Percentiles rank a stretch among this genome's conserved stretches.
These are phyloP conservation scores for Solanum ossicruentum DNA, from an alignment of 257 asterid genomes.

Conservation along the genomic window DNA sequence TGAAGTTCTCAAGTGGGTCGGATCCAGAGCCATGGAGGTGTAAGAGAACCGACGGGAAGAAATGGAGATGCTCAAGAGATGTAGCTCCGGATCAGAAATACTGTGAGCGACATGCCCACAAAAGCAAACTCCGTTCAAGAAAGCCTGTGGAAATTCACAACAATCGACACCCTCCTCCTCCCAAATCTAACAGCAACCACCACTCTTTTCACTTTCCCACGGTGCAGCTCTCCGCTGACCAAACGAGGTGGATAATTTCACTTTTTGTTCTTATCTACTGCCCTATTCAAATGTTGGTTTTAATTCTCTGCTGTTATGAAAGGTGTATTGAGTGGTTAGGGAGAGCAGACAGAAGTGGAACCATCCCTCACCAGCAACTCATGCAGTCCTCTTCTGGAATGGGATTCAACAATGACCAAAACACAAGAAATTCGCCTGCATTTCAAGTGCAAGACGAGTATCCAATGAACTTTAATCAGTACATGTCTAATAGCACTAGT, in stretches of 20 bases:
- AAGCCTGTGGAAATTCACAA: slow-evolving; percentile 28
- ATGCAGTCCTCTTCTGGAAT: slow-evolving; percentile 6
- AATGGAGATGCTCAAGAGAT: slow-evolving; percentile 50
- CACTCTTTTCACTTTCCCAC: slow-evolving; percentile 7
- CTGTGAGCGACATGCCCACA: slow-evolving; percentile 25
- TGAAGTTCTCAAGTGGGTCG: slow-evolving; percentile 30
- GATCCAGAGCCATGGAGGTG: slow-evolving; percentile 80
- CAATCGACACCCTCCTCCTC: background rate
- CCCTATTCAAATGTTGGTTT: no score
- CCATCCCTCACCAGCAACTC: slow-evolving; percentile 12
- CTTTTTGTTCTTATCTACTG: slow-evolving; percentile 16
- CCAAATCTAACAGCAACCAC: background rate
- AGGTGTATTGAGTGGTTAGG: slow-evolving; percentile 42
- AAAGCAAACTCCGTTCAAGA: slow-evolving; percentile 26
- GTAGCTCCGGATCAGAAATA: slow-evolving; percentile 18
- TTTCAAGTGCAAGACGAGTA: slow-evolving; percentile 7
- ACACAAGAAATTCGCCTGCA: background rate
- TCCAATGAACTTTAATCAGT: slow-evolving; percentile 6
- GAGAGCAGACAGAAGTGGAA: slow-evolving; percentile 21
- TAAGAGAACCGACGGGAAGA: slow-evolving; percentile 62
- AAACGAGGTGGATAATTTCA: slow-evolving; percentile 25
- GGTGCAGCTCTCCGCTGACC: slow-evolving; percentile 22
- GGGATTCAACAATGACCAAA: slow-evolving; percentile 2
- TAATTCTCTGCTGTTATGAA: background rate
- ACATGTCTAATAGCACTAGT: background rate